Conservation (phyloP, 352 stramenopile genomes). For the Phytopythium vexans region DNA sequence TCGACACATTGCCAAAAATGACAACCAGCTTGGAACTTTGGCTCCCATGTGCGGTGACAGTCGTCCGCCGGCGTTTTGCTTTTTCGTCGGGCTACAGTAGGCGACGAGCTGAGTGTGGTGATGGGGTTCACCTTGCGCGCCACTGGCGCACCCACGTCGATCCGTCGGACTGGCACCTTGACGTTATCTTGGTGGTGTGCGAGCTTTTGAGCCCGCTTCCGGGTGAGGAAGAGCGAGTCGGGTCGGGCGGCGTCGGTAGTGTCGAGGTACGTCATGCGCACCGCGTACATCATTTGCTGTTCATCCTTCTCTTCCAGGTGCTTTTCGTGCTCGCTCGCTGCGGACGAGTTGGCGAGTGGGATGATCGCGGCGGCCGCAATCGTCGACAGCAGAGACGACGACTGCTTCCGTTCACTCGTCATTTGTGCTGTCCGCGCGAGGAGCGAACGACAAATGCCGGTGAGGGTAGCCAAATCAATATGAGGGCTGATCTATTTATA, state of each 20-base stretch:
- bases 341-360: constrained; percentile 8
- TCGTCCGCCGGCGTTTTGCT: constrained; percentile 25
- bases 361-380: constrained; percentile 27
- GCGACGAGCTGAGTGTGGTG: constrained; percentile 12
- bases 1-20: constrained; percentile 77
- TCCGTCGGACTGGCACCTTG: constrained; percentile 37
- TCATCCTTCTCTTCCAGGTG: constrained; percentile 28
- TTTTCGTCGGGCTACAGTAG: constrained; percentile 35
- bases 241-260: constrained; percentile 38
- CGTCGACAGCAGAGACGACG: constrained; percentile 27
- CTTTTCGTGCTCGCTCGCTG: constrained; percentile 8
- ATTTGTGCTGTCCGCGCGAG: background rate
- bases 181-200: constrained; percentile 40
- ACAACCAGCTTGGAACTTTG: constrained; percentile 64
- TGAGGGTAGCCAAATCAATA: too few species aligned
- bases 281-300: constrained; percentile 75
- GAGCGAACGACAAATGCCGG: background rate
- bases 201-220: constrained; percentile 74
- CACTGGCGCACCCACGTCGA: constrained; percentile 25
- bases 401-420: background rate
- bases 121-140: constrained; percentile 14
- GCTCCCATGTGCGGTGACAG: constrained; percentile 35
- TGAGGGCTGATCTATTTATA: too few species aligned
- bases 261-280: constrained; percentile 75
- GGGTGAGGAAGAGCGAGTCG: constrained; percentile 69